Evolutionary conservation across 1,284 basidiomycete species (phyloP).

Genomic region (Bondarzewia mesenterica): DNA sequence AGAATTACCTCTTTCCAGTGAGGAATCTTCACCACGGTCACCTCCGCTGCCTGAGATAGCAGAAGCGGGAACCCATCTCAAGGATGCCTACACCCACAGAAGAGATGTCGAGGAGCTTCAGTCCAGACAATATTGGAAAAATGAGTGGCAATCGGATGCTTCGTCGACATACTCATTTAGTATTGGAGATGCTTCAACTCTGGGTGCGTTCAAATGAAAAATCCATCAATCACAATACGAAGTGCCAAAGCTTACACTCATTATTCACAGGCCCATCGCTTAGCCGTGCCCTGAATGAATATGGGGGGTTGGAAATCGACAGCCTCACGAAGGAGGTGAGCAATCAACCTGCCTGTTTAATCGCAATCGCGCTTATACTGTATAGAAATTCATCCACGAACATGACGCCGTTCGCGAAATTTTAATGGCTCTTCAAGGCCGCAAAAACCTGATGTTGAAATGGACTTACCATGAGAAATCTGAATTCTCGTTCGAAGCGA

Average conservation of each 20-base stretch:
- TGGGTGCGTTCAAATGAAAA: conserved; percentile 46
- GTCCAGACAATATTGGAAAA: conserved; percentile 60
- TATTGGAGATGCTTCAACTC: conserved; percentile 57
- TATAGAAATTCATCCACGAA: conserved; percentile 61
- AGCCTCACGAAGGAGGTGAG: conserved; percentile 26
- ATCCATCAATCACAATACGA: background rate
- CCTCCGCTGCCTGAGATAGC: conserved; percentile 7
- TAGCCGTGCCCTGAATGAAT: conserved; percentile 27
- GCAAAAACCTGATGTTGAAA: conserved; percentile 48
- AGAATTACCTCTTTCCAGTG: conserved; percentile 33
- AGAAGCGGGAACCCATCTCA: background rate
- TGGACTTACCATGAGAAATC: conserved; percentile 26
- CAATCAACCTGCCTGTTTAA: background rate
- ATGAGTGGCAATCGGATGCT: conserved; percentile 46
- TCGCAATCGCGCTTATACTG: background rate
- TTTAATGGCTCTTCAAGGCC: conserved; percentile 64
- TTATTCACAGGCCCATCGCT: conserved; percentile 37
- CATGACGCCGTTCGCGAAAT: conserved; percentile 68
- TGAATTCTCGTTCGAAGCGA: conserved; percentile 20
- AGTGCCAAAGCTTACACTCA: background rate
- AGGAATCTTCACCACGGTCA: conserved; percentile 19
- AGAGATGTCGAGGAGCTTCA: conserved; percentile 50
- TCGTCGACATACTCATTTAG: conserved; percentile 39
- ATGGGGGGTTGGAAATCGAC: conserved; percentile 17
- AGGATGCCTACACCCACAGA: conserved; percentile 29